Percentiles rank a stretch among this genome's conserved stretches.
Conservation (phyloP, 352 stramenopile genomes). For the Peronosclerospora sorghi region DNA sequence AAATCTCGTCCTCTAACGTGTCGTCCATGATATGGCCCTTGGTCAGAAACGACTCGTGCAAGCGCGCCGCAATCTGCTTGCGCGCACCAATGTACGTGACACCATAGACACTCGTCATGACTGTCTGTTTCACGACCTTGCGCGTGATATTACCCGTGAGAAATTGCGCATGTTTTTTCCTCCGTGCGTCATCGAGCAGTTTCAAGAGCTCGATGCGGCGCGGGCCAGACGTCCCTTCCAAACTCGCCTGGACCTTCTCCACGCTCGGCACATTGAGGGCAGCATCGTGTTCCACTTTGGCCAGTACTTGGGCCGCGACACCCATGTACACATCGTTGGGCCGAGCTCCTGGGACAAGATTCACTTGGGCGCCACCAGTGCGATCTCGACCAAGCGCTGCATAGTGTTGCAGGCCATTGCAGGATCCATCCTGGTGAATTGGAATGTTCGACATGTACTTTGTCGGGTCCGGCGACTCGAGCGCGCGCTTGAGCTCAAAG, state of each 20-base stretch:
- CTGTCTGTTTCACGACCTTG: slow-evolving; percentile 99
- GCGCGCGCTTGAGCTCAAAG: slow-evolving; percentile 91
- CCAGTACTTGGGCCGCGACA: slow-evolving; percentile 81
- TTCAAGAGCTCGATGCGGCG: slow-evolving; percentile 1
- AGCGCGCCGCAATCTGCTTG: slow-evolving; percentile 95
- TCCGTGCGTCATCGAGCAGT: slow-evolving; percentile 29
- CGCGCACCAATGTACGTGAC: slow-evolving; percentile 99
- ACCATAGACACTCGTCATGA: slow-evolving; percentile 99
- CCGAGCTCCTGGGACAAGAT: slow-evolving; percentile 89
- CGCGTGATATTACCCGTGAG: slow-evolving; percentile 72
- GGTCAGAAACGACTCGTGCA: slow-evolving; percentile 86
- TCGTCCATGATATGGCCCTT: slow-evolving; percentile 68
- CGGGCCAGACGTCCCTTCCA: neutral
- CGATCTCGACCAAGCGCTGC: slow-evolving; percentile 93
- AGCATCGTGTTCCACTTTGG: slow-evolving; percentile 64
- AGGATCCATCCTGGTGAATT: slow-evolving; percentile 97
- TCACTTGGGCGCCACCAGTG: slow-evolving; percentile 92
- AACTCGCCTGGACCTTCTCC: slow-evolving; percentile 19
- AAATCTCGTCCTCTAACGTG: slow-evolving; percentile 81
- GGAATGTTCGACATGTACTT: slow-evolving; percentile 93
- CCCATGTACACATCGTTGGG: slow-evolving; percentile 97
- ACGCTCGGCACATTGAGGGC: slow-evolving; percentile 35
- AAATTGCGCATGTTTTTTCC: slow-evolving; percentile 56
- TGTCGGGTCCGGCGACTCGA: slow-evolving; percentile 89
- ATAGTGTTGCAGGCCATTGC: slow-evolving; percentile 99